Conservation (phyloP, 176 grass and related monocot species). For the Saccharum spontaneum region DNA sequence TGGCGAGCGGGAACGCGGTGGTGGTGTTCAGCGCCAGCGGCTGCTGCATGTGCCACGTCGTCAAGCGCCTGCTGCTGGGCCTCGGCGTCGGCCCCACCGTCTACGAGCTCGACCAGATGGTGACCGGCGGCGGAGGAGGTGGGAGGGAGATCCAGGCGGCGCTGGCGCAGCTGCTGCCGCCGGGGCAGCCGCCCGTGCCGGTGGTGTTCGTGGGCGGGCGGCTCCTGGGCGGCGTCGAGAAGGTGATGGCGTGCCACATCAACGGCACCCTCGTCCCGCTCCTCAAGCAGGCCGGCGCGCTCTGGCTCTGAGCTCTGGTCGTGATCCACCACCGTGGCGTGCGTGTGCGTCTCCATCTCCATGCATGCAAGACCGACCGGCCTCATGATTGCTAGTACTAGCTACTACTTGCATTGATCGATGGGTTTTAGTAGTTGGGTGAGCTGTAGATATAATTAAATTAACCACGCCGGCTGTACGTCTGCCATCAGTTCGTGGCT, state of each 20-base stretch:
- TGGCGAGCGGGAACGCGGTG: conserved; percentile 85
- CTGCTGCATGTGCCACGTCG: conserved; percentile 99
- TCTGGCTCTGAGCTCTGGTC: conserved; percentile 92
- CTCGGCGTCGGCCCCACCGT: conserved; percentile 85
- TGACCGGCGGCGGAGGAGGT: neutral
- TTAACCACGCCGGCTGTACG: too few relatives aligned
- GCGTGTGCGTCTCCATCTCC: too few relatives aligned
- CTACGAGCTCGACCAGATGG: conserved; percentile 82
- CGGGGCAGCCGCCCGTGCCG: conserved; percentile 51
- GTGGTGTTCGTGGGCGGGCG: conserved; percentile 88
- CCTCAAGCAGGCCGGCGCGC: conserved; percentile 96
- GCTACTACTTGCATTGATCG: too few relatives aligned
- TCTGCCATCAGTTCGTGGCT: too few relatives aligned
- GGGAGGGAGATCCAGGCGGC: conserved; percentile 70
- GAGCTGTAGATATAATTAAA: too few relatives aligned
- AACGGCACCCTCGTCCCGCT: conserved; percentile 96
- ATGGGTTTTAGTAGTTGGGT: too few relatives aligned
- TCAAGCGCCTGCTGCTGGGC: conserved; percentile 83
- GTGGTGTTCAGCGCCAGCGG: conserved; percentile 89
- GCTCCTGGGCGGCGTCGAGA: conserved; percentile 90
- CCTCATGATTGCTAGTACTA: too few relatives aligned
- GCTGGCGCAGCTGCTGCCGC: conserved; percentile 52
- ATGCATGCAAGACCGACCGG: too few relatives aligned
- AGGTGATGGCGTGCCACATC: conserved; percentile 96
- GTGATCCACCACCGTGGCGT: too few relatives aligned